Base-by-base conservation (phyloP, 2,329 filamentous ascomycete genomes). In the Aspergillus novoparasiticus region DNA sequence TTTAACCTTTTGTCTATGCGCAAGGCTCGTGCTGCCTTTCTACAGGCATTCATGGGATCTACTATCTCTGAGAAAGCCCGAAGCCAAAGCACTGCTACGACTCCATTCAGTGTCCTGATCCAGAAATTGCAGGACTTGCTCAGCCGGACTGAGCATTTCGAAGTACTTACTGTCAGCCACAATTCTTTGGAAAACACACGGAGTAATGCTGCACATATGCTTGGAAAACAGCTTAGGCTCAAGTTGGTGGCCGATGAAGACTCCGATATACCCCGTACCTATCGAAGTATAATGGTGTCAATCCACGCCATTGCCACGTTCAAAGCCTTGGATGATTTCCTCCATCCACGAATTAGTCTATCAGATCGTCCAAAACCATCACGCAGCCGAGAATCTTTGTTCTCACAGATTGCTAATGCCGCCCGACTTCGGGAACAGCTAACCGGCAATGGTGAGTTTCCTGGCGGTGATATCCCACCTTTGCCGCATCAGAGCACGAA, bases 301-400 rank as follows among this genome's bases (percentile, higher is more conserved):
- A 99, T 99, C 62, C 95, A 99, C 76, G 95, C 95, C 19, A 98
- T 99, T 72, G 94, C 95, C 2, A 98, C 94, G 0, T 98, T 99
- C 82, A 98, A 97, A 77, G 92, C 94, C 0, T 82, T 99, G 28
- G 95, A 98, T 74, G 95, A 99, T 75, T 99, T 98, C 76, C 84
- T 99, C 50, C 89, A 95, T 43, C 95, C 95, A 9, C 87, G 94
- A 64, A 96, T 99, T 63, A 93, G 85, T 71, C 77, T 95, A 16
- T 88, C 91, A 3, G 93, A 97, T 66, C 87, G 92, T 23, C 87
- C 91, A 14, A 85, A 89, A 50, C 83, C 82, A 11, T 83, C 85
- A 34, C 85, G 90, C 66, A 80, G 79, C 66, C 81, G 80, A 75
- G 90, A 82, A 59, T 87, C 89, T 1, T 88, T 79, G 86, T 90